phyloP scores from a whole-genome alignment of 176 grass and related monocot species.

The Triticum timopheevii region DNA sequence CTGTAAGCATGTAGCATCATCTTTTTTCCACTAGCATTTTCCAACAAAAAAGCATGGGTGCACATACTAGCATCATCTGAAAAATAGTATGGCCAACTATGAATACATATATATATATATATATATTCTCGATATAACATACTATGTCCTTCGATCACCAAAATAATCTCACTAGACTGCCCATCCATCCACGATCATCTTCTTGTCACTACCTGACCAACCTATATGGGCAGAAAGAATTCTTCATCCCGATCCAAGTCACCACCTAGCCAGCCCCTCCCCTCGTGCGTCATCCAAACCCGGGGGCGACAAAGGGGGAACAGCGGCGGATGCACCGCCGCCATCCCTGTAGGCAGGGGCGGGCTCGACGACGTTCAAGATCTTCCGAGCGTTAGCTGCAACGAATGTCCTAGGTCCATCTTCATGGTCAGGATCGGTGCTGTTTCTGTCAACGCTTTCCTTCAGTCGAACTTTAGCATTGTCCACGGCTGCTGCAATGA shows the following conservation, averaged over 20 bases:
- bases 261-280: not conserved
- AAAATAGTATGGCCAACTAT: not conserved
- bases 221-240: not conserved
- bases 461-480: slow-evolving; percentile 22
- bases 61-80: not conserved
- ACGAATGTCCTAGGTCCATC: slow-evolving; percentile 9
- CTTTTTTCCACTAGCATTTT: not conserved
- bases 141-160: not conserved
- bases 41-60: not conserved
- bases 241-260: not conserved
- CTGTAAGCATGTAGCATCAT: too few species aligned
- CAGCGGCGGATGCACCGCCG: slow-evolving; percentile 31
- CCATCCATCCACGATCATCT: not conserved
- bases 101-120: not conserved
- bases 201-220: not conserved
- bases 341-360: not conserved
- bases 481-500: slow-evolving; percentile 48
- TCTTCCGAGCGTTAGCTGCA: slow-evolving; percentile 45
- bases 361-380: slow-evolving; percentile 33
- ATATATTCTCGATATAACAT: not conserved
- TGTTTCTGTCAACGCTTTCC: slow-evolving; percentile 16
- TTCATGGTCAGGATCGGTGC: slow-evolving; percentile 5
- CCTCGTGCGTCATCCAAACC: slow-evolving; percentile 26
- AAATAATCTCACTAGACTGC: not conserved
- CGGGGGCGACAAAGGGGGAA: slow-evolving; percentile 69